Percentiles rank a stretch among this genome's conserved stretches.
phyloP scores from a whole-genome alignment of 2,329 filamentous ascomycete genomes.

The Drechslerella coelobrocha region DNA sequence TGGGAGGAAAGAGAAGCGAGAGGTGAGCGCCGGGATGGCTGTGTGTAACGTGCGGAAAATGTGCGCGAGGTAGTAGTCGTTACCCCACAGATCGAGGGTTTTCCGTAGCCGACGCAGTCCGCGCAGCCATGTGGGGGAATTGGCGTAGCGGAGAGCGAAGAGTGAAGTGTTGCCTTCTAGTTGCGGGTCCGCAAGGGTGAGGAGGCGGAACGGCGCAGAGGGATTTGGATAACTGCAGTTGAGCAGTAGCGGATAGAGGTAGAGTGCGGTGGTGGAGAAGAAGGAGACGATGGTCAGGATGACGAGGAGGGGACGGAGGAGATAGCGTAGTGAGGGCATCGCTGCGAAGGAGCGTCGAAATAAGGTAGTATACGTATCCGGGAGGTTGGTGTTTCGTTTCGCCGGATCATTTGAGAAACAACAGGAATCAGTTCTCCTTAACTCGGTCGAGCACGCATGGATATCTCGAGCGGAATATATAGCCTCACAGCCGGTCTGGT shows the following conservation, averaged over 20 bases:
- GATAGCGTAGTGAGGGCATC: conserved; percentile 30
- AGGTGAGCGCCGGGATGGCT: conserved; percentile 32
- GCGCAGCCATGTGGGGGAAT: conserved; percentile 40
- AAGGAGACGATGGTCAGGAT: conserved; percentile 71
- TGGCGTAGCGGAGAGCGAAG: conserved; percentile 56
- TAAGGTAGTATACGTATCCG: conserved; percentile 1
- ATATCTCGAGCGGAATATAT: neutral
- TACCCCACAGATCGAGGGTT: conserved; percentile 84
- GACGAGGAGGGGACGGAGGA: conserved; percentile 56
- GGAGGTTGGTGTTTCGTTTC: conserved; percentile 9
- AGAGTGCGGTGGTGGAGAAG: conserved; percentile 76
- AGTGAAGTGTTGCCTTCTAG: conserved; percentile 71
- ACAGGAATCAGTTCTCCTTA: no score
- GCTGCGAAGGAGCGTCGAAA: conserved; percentile 8
- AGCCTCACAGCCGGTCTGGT: neutral
- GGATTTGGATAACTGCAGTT: conserved; percentile 60
- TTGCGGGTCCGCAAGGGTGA: conserved; percentile 72
- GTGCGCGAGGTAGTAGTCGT: conserved; percentile 93
- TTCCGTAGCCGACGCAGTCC: conserved; percentile 62
- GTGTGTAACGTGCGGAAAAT: conserved; percentile 75
- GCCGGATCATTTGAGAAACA: conserved; percentile 27
- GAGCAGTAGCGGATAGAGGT: conserved; percentile 90
- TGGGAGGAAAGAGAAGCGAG: conserved; percentile 32
- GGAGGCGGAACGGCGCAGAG: conserved; percentile 67
- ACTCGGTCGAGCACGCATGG: neutral